Evolutionary conservation across 805 yeast genomes (phyloP).

Genomic region (Starmerella geochares): DNA sequence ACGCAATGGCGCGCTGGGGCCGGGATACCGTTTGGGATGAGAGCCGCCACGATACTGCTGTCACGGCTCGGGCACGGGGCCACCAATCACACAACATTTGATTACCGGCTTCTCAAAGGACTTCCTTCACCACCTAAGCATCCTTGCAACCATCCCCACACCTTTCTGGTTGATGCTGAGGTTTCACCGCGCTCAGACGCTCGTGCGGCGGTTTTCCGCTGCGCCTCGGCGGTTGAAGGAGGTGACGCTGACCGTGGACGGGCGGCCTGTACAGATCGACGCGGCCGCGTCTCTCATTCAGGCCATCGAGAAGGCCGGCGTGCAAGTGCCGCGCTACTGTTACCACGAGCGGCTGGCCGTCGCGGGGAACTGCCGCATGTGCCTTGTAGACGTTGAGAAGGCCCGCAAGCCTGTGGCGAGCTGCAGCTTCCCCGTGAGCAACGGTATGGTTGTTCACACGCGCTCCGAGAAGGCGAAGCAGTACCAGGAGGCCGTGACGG

Average conservation of each 20-base stretch:
- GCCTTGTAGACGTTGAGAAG: conserved; percentile 78
- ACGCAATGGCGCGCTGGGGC: too few relatives aligned
- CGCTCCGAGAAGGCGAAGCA: conserved; percentile 65
- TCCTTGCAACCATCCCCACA: not conserved
- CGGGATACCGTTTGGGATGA: not conserved
- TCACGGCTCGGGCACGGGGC: not conserved
- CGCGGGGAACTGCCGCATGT: conserved; percentile 92
- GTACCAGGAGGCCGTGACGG: conserved; percentile 85
- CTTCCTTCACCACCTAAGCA: conserved; percentile 4
- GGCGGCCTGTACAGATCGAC: conserved; percentile 63
- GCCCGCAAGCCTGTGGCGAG: conserved; percentile 86
- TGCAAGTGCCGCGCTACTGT: conserved; percentile 77
- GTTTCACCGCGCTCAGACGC: conserved; percentile 13
- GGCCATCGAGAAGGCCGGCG: conserved; percentile 88
- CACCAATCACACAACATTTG: conserved; percentile 9
- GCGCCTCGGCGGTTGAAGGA: conserved; percentile 39
- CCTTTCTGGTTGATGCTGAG: conserved; percentile 14
- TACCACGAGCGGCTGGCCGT: conserved; percentile 83
- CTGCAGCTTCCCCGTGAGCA: conserved; percentile 84
- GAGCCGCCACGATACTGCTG: not conserved
- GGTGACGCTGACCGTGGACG: conserved; percentile 52
- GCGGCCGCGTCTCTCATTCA: conserved; percentile 82
- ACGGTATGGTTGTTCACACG: conserved; percentile 80
- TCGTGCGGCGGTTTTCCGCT: conserved; percentile 30
- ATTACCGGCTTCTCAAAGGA: conserved; percentile 1